These are phyloP conservation scores for Hyphopichia buzzinii DNA, from an alignment of 1,139 yeast species.

Conservation along the genomic window DNA sequence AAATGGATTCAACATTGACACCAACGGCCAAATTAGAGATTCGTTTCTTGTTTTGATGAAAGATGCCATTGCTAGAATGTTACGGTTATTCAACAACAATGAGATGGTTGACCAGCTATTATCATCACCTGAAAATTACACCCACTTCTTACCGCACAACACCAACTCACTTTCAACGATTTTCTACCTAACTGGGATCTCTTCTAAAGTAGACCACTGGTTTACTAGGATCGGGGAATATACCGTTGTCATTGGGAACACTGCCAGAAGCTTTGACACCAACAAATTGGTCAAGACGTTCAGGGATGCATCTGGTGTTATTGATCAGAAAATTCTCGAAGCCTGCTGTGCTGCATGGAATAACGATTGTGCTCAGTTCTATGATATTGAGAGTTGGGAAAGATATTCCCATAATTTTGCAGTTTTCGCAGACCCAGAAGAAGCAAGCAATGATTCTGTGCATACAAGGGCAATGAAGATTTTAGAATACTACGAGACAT, in stretches of 20 bases:
- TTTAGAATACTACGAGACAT: conserved; percentile 38
- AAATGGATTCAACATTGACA: conserved; percentile 26
- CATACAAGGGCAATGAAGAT: conserved; percentile 37
- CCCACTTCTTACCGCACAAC: conserved; percentile 39
- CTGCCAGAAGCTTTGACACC: conserved; percentile 32
- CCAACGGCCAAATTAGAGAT: conserved; percentile 27
- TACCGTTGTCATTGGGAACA: conserved; percentile 35
- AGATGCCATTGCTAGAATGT: conserved; percentile 25
- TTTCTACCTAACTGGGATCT: conserved; percentile 34
- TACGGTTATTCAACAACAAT: conserved; percentile 31
- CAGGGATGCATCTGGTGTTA: conserved; percentile 29
- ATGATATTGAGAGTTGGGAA: conserved; percentile 45
- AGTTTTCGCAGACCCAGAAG: conserved; percentile 10
- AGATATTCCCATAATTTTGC: conserved; percentile 16
- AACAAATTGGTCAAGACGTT: conserved; percentile 37
- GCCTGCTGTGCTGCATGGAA: conserved; percentile 49
- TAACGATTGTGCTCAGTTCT: conserved; percentile 47
- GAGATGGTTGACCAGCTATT: conserved; percentile 33
- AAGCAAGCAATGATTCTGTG: conserved; percentile 14
- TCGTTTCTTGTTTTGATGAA: conserved; percentile 26
- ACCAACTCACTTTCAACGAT: conserved; percentile 44
- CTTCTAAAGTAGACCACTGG: conserved; percentile 26
- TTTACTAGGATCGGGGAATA: conserved; percentile 34
- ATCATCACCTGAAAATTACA: conserved; percentile 35
- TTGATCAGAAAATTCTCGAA: conserved; percentile 42